Conservation (phyloP, 257 asterid species). For the Solanum appendiculatum region DNA sequence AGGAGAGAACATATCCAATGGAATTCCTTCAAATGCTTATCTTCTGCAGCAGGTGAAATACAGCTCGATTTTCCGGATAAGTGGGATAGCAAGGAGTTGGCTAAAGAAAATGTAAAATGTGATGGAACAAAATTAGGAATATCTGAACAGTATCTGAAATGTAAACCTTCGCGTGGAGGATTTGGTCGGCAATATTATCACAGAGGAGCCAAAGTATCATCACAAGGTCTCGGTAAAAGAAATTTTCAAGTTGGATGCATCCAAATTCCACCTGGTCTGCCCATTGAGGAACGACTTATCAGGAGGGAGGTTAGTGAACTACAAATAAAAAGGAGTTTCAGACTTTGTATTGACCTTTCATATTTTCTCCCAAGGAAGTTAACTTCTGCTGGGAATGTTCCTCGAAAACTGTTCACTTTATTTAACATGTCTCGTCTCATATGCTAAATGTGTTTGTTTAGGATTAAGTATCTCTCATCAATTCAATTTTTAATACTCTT, state of each 20-base stretch:
- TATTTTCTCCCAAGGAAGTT: not conserved
- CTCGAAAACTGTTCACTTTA: not conserved
- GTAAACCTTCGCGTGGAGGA: not conserved
- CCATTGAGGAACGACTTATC: not conserved
- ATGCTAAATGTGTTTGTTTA: not conserved
- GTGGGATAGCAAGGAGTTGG: not conserved
- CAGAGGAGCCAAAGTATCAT: not conserved
- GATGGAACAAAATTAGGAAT: not conserved
- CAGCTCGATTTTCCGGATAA: not conserved
- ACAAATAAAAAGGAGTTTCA: not conserved
- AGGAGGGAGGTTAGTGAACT: not conserved
- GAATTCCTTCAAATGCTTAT: not conserved
- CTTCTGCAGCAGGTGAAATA: not conserved
- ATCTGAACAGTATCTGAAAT: not conserved
- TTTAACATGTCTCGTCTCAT: not conserved
- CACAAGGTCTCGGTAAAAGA: not conserved
- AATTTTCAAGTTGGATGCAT: not conserved
- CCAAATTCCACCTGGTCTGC: not conserved
- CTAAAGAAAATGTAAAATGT: not conserved
- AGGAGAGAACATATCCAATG: not conserved
- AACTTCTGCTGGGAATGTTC: not conserved
- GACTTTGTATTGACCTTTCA: not conserved
- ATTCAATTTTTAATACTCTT: not conserved
- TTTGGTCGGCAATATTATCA: not conserved
- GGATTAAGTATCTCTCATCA: not conserved